Evolutionary conservation across 2,329 filamentous ascomycete genomes (phyloP), one percentile per base, ranked within the genome.

Genomic region (Pseudogymnoascus sp.): DNA sequence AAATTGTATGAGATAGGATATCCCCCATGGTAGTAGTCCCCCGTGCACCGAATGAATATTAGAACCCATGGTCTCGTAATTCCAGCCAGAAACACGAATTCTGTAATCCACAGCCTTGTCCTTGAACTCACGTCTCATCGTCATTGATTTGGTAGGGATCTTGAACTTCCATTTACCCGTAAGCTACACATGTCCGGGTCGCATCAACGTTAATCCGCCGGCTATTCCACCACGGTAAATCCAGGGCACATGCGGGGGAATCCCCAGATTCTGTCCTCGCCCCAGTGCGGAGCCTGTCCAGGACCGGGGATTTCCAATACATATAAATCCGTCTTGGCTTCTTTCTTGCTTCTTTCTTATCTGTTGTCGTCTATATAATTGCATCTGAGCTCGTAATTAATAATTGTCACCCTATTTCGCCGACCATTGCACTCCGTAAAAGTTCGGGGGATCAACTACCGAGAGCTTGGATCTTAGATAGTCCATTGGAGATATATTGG

Each of bases 121-220:
- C 5, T 34, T 57, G 28, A 57, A 34, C 5, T 14, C 16, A 34
- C 23, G 25, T 57, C 51, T 34, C 10, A 57, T 34, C n/a, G 51
- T 57, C 51, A 57, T 57, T 34, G 51, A 34, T 57, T 57, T 57
- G 28, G 8, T 34, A 57, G 19, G 25, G 51, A 57, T 34, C 51
- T 8, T n/a, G 8, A 21, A 34, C 16, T 31, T 34, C 51, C 51
- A 19, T 57, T 57, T 57, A 57, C n/a, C 51, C 51, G 51, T 2
- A 21, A 13, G 28, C 28, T 19, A 13, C 51, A 57, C 51, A 57
- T 57, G 25, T 6, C 3, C 8, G 28, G 3, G 11, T 11, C 51
- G 51, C 51, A 57, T 57, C 51, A 57, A 57, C 10, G 16, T 57
- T 57, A 57, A 57, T 57, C 51, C 51, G 28, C n/a, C 51, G 51